Evolutionary conservation across 495 filamentous ascomycete genomes (phyloP).

Genomic region (Penicillium crystallinum): DNA sequence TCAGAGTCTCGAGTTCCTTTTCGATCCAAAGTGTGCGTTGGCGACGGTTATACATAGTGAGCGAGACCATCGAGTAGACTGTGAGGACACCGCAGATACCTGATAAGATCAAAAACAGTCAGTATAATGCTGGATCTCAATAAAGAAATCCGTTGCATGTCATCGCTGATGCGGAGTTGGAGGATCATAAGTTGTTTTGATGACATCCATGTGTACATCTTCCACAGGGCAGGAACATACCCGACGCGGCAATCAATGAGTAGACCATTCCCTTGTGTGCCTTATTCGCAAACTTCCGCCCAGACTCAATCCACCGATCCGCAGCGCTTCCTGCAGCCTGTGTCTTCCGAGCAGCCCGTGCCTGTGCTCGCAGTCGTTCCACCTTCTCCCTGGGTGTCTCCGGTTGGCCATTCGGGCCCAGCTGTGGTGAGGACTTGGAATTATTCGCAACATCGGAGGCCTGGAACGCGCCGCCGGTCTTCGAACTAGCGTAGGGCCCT

Average conservation of each 20-base stretch:
- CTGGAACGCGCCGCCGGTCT: slow-evolving; percentile 43
- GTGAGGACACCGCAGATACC: slow-evolving; percentile 70
- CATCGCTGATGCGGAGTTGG: not conserved
- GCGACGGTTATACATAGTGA: slow-evolving; percentile 80
- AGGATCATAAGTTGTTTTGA: not conserved
- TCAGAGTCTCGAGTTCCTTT: slow-evolving; percentile 55
- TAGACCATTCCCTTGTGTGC: slow-evolving; percentile 75
- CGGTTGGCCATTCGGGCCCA: slow-evolving; percentile 29
- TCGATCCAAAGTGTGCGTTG: slow-evolving; percentile 62
- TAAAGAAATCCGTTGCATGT: not conserved
- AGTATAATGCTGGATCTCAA: not conserved
- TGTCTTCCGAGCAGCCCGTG: slow-evolving; percentile 61
- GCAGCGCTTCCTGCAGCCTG: slow-evolving; percentile 52
- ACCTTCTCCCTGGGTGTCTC: slow-evolving; percentile 93
- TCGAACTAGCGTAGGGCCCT: slow-evolving; percentile 77
- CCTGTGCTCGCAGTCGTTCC: slow-evolving; percentile 74
- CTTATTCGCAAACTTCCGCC: slow-evolving; percentile 71
- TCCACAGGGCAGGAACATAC: slow-evolving; percentile 45
- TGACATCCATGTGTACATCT: not conserved
- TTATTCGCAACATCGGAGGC: slow-evolving; percentile 31
- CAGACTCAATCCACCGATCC: slow-evolving; percentile 63
- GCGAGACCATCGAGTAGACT: slow-evolving; percentile 75
- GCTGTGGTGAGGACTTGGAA: slow-evolving; percentile 16
- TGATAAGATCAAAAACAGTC: slow-evolving; percentile 22
- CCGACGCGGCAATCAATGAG: slow-evolving; percentile 70